Evolutionary conservation across 1,139 yeast species (phyloP), one percentile per base, ranked within the genome.

Genomic region (Pichia terricola): DNA sequence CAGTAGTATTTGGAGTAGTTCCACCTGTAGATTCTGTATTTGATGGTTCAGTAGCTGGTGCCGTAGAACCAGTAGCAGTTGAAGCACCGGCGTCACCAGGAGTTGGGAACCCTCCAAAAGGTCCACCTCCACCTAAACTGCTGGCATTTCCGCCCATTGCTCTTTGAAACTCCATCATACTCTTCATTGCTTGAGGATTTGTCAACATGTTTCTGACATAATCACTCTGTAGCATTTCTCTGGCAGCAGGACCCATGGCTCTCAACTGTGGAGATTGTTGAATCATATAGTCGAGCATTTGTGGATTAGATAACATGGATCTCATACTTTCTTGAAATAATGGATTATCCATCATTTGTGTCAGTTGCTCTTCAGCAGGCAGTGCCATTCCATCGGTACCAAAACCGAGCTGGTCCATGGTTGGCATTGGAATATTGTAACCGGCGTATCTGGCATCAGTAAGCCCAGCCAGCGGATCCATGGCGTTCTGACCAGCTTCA

Each of bases 401-500:
- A 67, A 91, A 88, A n/a, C 62, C 62, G 27, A 59, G 44, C 27
- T 56, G 55, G 44, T 59, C 62, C 82, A 86, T 76, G 2, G 86
- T 75, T 3, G 98, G 97, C 61, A 91, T 70, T 55, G 87, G 89
- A 11, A 88, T 74, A 41, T 67, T 65, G 54, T 79, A 81, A 1
- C 98, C 98, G 2, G 97, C 96, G 59, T 88, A 91, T 45, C 97
- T 76, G 1, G 97, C 97, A 37, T 96, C 94, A 0, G 97, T 89
- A 54, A 91, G 69, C 52, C 84, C 96, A 5, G 95, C 91, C 54
- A 91, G 69, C 28, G 95, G 95, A 62, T 91, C 87, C 63, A 83
- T 86, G 0, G 95, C 76, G 11, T 94, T 94, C 52, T 79, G 83
- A 3, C 98, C 98, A 2, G 96, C 77, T 3, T 95, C 79, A 48